These are phyloP conservation scores for Pyrus communis DNA, from an alignment of 306 rosid genomes.

Conservation along the genomic window DNA sequence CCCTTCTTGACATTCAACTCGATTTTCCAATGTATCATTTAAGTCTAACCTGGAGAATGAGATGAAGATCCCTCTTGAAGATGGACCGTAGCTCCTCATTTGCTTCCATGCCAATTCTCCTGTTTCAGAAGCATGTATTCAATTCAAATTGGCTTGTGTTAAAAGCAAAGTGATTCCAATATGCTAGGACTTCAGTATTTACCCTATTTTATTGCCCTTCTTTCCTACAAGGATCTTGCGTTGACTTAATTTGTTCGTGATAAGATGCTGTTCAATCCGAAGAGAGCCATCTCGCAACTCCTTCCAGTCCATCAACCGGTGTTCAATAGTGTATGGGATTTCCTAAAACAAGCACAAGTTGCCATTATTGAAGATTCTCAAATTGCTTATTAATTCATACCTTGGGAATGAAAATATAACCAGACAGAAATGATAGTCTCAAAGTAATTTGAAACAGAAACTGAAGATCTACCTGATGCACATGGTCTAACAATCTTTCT, in stretches of 20 bases:
- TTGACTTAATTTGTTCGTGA: constrained; percentile 71
- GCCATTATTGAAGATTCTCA: constrained; percentile 13
- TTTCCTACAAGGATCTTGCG: constrained; percentile 91
- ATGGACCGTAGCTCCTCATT: constrained; percentile 91
- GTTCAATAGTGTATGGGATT: constrained; percentile 82
- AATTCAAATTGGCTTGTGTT: background rate
- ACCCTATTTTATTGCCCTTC: constrained; percentile 94
- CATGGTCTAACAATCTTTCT: constrained; percentile 84
- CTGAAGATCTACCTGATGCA: constrained; percentile 69
- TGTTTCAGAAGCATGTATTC: constrained; percentile 23
- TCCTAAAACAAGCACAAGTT: constrained; percentile 44
- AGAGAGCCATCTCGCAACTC: constrained; percentile 87
- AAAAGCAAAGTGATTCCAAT: background rate
- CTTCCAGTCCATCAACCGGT: constrained; percentile 84
- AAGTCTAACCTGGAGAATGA: constrained; percentile 74
- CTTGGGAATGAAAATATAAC: background rate
- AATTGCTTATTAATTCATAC: background rate
- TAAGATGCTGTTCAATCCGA: constrained; percentile 86
- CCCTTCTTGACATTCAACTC: constrained; percentile 3
- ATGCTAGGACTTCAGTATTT: constrained; percentile 10
- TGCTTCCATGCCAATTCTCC: constrained; percentile 95
- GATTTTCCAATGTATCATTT: constrained; percentile 29
- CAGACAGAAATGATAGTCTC: background rate
- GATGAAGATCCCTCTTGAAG: constrained; percentile 83
- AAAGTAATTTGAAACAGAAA: background rate